Evolutionary conservation across 805 yeast species (phyloP), one percentile per base, ranked within the genome.

Genomic region (Candida silvicultrix): DNA sequence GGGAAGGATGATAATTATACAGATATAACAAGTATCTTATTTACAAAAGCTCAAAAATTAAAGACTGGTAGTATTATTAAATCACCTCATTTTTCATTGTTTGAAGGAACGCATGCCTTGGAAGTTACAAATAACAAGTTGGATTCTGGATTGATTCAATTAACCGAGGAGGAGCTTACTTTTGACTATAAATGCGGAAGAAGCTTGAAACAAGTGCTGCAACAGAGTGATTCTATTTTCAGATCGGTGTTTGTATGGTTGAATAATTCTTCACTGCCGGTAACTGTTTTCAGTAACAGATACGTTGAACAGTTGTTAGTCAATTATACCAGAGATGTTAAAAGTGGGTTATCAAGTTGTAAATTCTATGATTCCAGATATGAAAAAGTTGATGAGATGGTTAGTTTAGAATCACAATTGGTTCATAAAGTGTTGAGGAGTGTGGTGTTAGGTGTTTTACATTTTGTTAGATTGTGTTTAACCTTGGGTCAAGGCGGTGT

Each of bases 51-150:
- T 36, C 46, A 56, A 12, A 53, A 49, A 3, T 60, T 83, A 35
- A 58, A 62, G 16, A 73, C 75, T 35, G 83, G 81, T 29, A 70
- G 74, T 41, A 80, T 92, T 18, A 77, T 78, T 5, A 80, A 80
- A 54, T 71, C 77, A 10, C 74, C 78, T 0, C 65, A 66, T 23
- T 88, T 89, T 65, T 77, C 80, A 45, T 70, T 92, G 40, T 70
- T 84, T 50, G 89, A 88, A 54, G 95, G 97, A 0, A 86, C 97
- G 1, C 82, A 90, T 53, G 96, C 98, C 0, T 67, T 89, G 49
- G 98, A 90, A 62, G 74, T 83, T 14, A 72, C 80, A 46, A 88
- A 88, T 59, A 69, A 72, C 11, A 78, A 77, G 50, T 70, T 92
- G 55, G 99, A 92, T 60, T 80, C 97, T 0, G 89, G 92, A 2